phyloP scores from a whole-genome alignment of 305 asterid species.

The Fraxinus baroniana region DNA sequence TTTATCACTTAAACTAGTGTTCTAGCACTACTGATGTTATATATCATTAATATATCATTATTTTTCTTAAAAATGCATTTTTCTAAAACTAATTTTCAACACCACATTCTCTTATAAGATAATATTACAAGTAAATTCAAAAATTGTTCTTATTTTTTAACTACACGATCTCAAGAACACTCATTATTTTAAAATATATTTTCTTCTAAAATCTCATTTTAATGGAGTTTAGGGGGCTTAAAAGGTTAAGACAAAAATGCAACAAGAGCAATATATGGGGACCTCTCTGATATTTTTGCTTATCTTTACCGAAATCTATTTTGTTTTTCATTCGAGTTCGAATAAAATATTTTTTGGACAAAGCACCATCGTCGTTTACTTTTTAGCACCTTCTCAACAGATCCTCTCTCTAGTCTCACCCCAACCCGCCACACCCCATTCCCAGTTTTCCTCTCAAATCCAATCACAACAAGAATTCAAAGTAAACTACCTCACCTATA shows the following conservation, averaged over 20 bases:
- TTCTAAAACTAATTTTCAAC: too few relatives aligned
- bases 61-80: too few relatives aligned
- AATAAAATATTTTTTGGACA: slow-evolving; percentile 11
- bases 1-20: too few relatives aligned
- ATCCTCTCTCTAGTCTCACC: slow-evolving; percentile 14
- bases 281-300: neutral
- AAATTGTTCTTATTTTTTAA: neutral
- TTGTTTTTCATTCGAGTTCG: neutral
- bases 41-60: too few relatives aligned
- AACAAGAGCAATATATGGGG: neutral
- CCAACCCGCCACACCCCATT: neutral
- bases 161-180: neutral
- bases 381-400: slow-evolving; percentile 32
- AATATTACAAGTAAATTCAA: neutral
- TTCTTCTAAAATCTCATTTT: neutral
- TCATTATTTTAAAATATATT: neutral
- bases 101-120: too few relatives aligned
- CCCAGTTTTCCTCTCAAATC: slow-evolving; percentile 10
- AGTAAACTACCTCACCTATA: slow-evolving; percentile 1
- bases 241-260: neutral
- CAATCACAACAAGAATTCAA: slow-evolving; percentile 22
- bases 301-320: slow-evolving; percentile 1
- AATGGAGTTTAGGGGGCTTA: neutral
- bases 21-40: neutral
- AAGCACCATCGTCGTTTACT: slow-evolving; percentile 37